phyloP scores from a whole-genome alignment of 208 protist genomes.

The Leishmania lainsoni region DNA sequence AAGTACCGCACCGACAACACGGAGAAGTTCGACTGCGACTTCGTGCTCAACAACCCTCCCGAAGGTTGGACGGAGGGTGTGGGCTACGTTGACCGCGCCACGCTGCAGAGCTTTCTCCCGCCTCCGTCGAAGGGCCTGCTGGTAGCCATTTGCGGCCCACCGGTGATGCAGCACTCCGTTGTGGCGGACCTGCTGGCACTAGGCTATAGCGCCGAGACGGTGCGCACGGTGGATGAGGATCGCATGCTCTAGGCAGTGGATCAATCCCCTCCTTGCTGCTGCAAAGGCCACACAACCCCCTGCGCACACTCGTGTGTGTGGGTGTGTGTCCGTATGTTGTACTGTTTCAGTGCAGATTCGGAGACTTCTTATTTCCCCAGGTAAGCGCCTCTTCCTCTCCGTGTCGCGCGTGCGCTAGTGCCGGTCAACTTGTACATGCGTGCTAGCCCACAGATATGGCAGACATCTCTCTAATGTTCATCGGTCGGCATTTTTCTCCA shows the following conservation, averaged over 20 bases:
- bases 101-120: constrained; percentile 47
- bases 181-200: constrained; percentile 46
- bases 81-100: constrained; percentile 53
- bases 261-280: not conserved
- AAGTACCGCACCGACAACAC: constrained; percentile 49
- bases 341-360: not conserved
- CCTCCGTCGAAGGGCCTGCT: constrained; percentile 65
- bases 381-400: not conserved
- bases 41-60: constrained; percentile 73
- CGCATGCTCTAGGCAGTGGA: constrained; percentile 27
- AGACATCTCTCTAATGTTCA: not conserved
- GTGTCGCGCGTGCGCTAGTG: not conserved
- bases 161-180: constrained; percentile 75
- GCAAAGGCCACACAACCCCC: not conserved
- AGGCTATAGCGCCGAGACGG: constrained; percentile 59
- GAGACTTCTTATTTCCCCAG: not conserved
- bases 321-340: constrained; percentile 12
- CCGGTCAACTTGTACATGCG: not conserved
- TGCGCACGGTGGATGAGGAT: constrained; percentile 73
- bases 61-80: constrained; percentile 67
- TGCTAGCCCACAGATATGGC: not conserved
- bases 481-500: not conserved
- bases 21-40: constrained; percentile 58
- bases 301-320: not conserved
- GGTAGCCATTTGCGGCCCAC: constrained; percentile 81